A percentile compares a stretch with the other conserved stretches of the same genome.
phyloP scores from a whole-genome alignment of 2,329 filamentous ascomycete species.

The Talaromyces sp. region DNA sequence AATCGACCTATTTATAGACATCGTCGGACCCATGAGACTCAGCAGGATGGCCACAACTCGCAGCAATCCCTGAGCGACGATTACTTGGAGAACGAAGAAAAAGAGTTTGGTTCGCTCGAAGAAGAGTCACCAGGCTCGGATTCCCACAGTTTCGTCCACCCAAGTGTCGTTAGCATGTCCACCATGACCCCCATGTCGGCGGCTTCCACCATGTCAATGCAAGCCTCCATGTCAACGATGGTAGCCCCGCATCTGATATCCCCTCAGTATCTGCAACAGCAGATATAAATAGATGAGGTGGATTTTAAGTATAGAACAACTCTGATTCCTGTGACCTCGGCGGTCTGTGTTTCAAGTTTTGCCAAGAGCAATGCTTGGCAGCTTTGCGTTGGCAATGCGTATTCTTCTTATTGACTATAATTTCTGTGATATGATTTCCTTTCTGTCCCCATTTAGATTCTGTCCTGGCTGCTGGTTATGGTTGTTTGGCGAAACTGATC shows the following conservation, averaged over 20 bases:
- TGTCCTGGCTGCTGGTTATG: slow-evolving; percentile 9
- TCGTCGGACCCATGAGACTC: slow-evolving; percentile 75
- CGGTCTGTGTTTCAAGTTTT: slow-evolving; percentile 20
- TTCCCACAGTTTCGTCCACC: slow-evolving; percentile 23
- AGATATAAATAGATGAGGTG: slow-evolving; percentile 29
- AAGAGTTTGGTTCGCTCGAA: slow-evolving; percentile 75
- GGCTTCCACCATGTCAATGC: slow-evolving; percentile 32
- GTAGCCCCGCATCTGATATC: slow-evolving; percentile 42
- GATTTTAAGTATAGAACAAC: background rate
- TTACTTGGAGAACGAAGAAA: slow-evolving; percentile 68
- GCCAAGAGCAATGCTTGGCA: background rate
- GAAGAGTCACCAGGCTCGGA: slow-evolving; percentile 64
- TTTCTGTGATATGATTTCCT: slow-evolving; percentile 13
- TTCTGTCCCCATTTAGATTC: slow-evolving; percentile 20
- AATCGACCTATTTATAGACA: slow-evolving; percentile 50
- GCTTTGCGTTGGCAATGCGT: slow-evolving; percentile 18
- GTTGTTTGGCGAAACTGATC: slow-evolving; percentile 8
- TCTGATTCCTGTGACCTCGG: slow-evolving; percentile 8
- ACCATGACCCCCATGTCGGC: slow-evolving; percentile 37
- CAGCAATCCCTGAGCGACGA: slow-evolving; percentile 59
- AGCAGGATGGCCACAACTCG: slow-evolving; percentile 54
- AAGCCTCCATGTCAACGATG: slow-evolving; percentile 40
- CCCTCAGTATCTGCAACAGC: slow-evolving; percentile 43
- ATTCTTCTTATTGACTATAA: slow-evolving; percentile 17
- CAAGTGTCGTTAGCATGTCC: slow-evolving; percentile 33